Evolutionary conservation across 352 stramenopile genomes (phyloP).

Genomic region (Saprolegnia diclina): DNA sequence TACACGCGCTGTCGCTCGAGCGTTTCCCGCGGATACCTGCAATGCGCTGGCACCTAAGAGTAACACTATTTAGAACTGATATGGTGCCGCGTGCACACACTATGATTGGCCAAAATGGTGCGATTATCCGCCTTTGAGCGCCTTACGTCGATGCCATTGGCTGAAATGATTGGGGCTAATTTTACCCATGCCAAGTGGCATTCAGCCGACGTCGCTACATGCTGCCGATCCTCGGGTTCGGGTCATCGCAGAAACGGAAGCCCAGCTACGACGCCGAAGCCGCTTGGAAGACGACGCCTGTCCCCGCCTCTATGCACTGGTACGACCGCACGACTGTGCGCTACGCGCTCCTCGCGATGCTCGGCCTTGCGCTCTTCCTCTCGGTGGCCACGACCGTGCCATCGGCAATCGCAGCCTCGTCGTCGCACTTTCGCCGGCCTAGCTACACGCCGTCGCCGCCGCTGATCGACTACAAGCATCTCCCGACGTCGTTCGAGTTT

Average conservation of each 20-base stretch:
- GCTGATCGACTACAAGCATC: conserved; percentile 8
- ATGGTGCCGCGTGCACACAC: too few relatives aligned
- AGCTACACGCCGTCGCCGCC: background rate
- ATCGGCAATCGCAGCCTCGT: background rate
- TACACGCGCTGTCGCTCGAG: too few relatives aligned
- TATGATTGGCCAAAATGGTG: background rate
- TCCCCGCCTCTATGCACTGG: conserved; percentile 1
- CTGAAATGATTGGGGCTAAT: background rate
- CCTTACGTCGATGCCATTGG: background rate
- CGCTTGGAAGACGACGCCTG: background rate
- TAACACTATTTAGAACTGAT: background rate
- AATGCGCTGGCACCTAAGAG: too few relatives aligned
- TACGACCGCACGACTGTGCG: conserved; percentile 1
- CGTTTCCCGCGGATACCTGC: too few relatives aligned
- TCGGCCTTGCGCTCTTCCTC: conserved; percentile 15
- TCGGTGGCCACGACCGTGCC: background rate
- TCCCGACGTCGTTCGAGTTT: conserved; percentile 50
- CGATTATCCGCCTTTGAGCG: too few relatives aligned
- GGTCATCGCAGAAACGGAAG: conserved; percentile 13
- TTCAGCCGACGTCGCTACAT: background rate
- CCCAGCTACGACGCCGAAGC: background rate
- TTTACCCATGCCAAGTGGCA: conserved; percentile 1
- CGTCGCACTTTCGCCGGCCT: background rate
- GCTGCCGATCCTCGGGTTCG: conserved; percentile 7
- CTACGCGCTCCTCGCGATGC: conserved; percentile 7